These are phyloP conservation scores for Bryum argenteum DNA, from an alignment of 225 moss, liverwort and hornwort genomes.

Conservation along the genomic window DNA sequence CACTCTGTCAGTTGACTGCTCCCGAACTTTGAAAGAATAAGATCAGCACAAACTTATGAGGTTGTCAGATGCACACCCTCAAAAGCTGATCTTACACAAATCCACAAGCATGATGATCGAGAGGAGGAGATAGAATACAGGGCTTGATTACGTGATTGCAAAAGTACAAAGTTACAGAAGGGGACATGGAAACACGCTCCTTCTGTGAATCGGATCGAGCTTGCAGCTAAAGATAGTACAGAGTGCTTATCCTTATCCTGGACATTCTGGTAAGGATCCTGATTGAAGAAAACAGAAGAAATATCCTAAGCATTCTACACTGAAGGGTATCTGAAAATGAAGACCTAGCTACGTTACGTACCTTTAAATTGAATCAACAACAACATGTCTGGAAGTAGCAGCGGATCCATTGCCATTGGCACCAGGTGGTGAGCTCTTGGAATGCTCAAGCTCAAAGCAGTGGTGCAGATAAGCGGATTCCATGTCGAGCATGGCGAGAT, in stretches of 20 bases:
- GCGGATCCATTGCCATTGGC: conserved; percentile 23
- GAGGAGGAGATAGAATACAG: too few relatives aligned
- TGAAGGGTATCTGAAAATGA: too few relatives aligned
- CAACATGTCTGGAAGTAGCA: background rate
- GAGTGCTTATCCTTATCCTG: conserved; percentile 4
- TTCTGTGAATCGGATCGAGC: background rate
- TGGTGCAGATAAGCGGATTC: conserved; percentile 50
- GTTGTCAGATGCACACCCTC: too few relatives aligned
- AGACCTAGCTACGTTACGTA: too few relatives aligned
- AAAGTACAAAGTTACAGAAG: conserved; percentile 4
- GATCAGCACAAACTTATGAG: too few relatives aligned
- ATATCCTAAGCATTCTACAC: background rate
- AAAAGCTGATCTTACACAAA: too few relatives aligned
- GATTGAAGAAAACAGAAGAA: background rate
- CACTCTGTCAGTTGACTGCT: too few relatives aligned
- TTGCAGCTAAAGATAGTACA: conserved; percentile 19
- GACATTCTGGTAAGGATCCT: background rate
- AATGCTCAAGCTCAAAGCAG: conserved; percentile 40
- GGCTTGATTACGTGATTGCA: too few relatives aligned
- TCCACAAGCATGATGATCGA: too few relatives aligned
- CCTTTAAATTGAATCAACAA: too few relatives aligned
- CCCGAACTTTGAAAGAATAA: too few relatives aligned
- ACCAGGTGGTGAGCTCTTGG: background rate
- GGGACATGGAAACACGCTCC: background rate
- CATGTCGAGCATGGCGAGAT: conserved; percentile 60